Base-by-base conservation (phyloP, 2,329 filamentous ascomycete genomes). In the Diatrype stigma region DNA sequence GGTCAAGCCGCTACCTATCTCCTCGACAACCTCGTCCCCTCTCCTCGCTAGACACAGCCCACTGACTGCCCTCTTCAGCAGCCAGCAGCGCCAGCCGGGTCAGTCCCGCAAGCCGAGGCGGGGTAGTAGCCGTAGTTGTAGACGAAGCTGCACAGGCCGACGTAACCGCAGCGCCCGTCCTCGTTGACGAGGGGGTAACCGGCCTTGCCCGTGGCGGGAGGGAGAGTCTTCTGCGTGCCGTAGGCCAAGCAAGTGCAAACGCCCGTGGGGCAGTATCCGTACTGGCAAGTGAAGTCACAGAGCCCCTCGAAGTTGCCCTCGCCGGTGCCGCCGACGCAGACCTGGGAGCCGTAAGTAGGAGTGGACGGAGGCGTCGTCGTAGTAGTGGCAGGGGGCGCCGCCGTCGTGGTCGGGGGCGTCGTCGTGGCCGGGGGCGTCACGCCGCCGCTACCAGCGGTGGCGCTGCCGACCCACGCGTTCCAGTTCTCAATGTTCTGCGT, bases 381-480 rank as follows among this genome's bases (percentile, higher is more conserved):
- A n/a, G n/a, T n/a, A n/a, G 48, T 17, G 6, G 49, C 45, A 5
- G 35, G 55, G 16, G 50, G 46, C 14, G 35, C 2, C 21, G 38
- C 12, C n/a, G n/a, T 57, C 49, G 5, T 21, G 22, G 2, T 60
- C 8, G 12, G 40, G 22, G 12, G 51, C 26, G 16, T 10, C 26
- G 45, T 46, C 10, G 48, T 17, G 6, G 49, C 45, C 7, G 35
- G 55, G 16, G 50, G 46, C 14, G 35, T 2, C 21, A 38, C 12
- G 42, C 32, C n/a, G 46, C 30, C 19, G 2, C 34, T 12, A 42
- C 34, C 37, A n/a, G 37, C 32, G 3, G 32, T 46, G 7, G 57
- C 53, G 47, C 53, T 62, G n/a, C 65, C 66, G 11, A 71, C 68
- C 62, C 63, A 69, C 5, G 69, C 63, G 57, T 72, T 72, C 55